phyloP scores from a whole-genome alignment of 768 basidiomycete genomes.

The Paxillus involutus region DNA sequence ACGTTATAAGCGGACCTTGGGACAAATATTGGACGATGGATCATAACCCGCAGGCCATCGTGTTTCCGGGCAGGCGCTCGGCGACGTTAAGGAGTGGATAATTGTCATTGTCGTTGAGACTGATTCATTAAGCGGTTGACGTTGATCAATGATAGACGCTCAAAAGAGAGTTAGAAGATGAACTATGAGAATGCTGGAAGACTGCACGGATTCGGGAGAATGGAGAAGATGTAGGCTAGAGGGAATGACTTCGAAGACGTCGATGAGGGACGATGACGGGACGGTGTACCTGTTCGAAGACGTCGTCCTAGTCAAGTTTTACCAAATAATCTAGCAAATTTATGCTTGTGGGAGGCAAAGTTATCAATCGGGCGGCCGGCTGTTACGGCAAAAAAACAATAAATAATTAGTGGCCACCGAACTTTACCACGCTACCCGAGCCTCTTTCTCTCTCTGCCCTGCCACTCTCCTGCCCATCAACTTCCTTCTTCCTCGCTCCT shows the following conservation, averaged over 20 bases:
- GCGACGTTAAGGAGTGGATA: background rate
- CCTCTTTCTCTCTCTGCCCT: slow-evolving; percentile 16
- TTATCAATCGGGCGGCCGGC: slow-evolving; percentile 20
- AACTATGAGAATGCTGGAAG: background rate
- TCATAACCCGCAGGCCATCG: background rate
- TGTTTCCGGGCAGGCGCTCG: slow-evolving; percentile 3
- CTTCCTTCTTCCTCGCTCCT: slow-evolving; percentile 29
- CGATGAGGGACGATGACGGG: background rate
- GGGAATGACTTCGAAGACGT: background rate
- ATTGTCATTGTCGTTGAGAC: too few relatives aligned
- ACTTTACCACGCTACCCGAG: slow-evolving; percentile 31
- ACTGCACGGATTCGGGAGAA: background rate
- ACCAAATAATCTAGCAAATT: background rate
- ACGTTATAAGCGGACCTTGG: too few relatives aligned
- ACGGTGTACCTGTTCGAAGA: background rate
- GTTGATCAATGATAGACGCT: background rate
- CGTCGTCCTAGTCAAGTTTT: background rate
- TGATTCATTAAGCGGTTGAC: background rate
- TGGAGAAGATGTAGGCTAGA: background rate
- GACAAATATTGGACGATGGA: background rate
- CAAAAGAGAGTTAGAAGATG: background rate
- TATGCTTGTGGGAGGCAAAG: background rate
- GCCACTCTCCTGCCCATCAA: slow-evolving; percentile 17
- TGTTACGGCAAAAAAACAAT: slow-evolving; percentile 22
- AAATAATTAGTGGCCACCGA: slow-evolving; percentile 21